Evolutionary conservation across 2,329 filamentous ascomycete genomes (phyloP), one percentile per base, ranked within the genome.

Genomic region (Emericellopsis cladophorae): DNA sequence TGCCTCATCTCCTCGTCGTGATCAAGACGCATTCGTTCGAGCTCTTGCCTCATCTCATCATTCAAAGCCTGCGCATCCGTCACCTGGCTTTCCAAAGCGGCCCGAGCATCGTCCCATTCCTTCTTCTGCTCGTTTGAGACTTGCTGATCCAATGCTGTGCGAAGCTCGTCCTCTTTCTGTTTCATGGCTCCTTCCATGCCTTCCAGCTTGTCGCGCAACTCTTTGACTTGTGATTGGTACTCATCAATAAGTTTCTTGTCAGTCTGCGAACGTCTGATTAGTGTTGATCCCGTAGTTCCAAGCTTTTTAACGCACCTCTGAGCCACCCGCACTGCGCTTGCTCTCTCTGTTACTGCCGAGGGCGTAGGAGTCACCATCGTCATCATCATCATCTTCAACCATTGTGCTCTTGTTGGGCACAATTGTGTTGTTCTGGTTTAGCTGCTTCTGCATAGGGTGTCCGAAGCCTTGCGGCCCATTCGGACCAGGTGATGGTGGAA

Each of bases 391-490:
- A 56, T 96, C 92, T 59, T 98, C 92, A 2, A 96, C 79, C 81
- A 96, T 89, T 1, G 85, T 95, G 53, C 90, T 94, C 64, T 96
- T 98, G 57, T 95, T 96, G 1, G 92, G 92, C 26, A 96, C 84
- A 52, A 96, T 94, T 0, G 88, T 96, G 56, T 94, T 96, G 56
- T 84, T 90, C 56, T 95, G 89, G 37, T 61, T 63, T 49, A 94
- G 88, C 31, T 88, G 88, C 56, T 93, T 95, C 14, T 85, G 83
- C 49, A 85, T 76, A 5, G 89, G 89, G 36, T 85, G 74, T 34
- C 82, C 81, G 48, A 79, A 83, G 40, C 83, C 79, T 51, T 9
- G 12, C 26, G 26, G 26, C 26, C 79, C 77, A 37, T 71, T 71
- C 7, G 67, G 67, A 38, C 75, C 46, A 40, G 71, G 68, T 7